These are phyloP conservation scores for Epichloe sp. DNA, from an alignment of 2,329 filamentous ascomycete genomes.

Conservation along the genomic window DNA sequence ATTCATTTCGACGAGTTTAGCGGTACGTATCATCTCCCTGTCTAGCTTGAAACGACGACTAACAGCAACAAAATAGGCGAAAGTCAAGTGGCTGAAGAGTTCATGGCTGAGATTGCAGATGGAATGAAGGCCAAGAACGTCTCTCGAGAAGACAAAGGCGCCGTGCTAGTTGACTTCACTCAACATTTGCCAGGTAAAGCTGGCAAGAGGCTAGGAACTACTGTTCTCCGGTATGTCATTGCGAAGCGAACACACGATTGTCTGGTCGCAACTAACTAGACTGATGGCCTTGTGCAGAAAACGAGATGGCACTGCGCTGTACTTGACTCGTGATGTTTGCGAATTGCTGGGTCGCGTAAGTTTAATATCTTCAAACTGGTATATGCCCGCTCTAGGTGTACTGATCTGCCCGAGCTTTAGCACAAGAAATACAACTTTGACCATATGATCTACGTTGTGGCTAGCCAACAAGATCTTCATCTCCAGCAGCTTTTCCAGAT, in stretches of 20 bases:
- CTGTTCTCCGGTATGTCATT: constrained; percentile 43
- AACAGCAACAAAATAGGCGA: constrained; percentile 40
- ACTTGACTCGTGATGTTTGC: constrained; percentile 66
- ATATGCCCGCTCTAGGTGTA: not conserved
- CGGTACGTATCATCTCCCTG: constrained; percentile 7
- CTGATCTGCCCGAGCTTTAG: constrained; percentile 4
- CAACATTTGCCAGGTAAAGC: constrained; percentile 53
- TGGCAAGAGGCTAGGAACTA: constrained; percentile 56
- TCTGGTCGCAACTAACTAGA: not conserved
- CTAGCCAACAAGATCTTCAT: constrained; percentile 58
- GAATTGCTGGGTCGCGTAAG: constrained; percentile 50
- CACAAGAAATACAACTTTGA: constrained; percentile 53
- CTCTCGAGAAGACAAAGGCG: constrained; percentile 57
- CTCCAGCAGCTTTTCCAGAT: constrained; percentile 61
- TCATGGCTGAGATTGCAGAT: constrained; percentile 51
- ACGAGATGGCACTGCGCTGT: constrained; percentile 62
- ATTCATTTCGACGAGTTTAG: constrained; percentile 57
- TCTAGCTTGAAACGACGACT: not conserved
- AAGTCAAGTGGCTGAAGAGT: constrained; percentile 54
- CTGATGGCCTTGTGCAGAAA: constrained; percentile 25
- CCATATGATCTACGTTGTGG: constrained; percentile 70
- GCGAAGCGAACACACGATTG: no score
- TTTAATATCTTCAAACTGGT: not conserved
- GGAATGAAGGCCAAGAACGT: constrained; percentile 51
- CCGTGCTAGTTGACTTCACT: constrained; percentile 58